Evolutionary conservation across 305 asterid species (phyloP).

Genomic region (Plantago coronopus): DNA sequence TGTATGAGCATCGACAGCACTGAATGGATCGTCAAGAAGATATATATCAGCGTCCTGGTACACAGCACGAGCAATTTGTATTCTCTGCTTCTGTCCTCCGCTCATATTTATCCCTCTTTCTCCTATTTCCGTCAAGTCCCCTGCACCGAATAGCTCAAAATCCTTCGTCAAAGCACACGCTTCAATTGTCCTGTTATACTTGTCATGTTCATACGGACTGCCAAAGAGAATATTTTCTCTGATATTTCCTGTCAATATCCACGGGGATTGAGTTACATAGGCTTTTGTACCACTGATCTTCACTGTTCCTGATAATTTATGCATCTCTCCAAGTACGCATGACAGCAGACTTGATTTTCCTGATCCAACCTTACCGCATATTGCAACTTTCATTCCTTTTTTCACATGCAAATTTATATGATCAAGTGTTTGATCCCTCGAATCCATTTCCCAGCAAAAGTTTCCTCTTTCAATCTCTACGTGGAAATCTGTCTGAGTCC

Average conservation of each 20-base stretch:
- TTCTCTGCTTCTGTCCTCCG: conserved; percentile 95
- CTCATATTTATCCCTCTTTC: conserved; percentile 98
- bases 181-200: conserved; percentile 65
- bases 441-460: conserved; percentile 64
- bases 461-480: conserved; percentile 60
- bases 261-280: conserved; percentile 85
- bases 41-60: conserved; percentile 92
- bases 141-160: conserved; percentile 76
- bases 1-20: conserved; percentile 96
- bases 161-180: conserved; percentile 84
- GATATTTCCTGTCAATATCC: conserved; percentile 83
- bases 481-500: conserved; percentile 39
- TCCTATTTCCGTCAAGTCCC: conserved; percentile 89
- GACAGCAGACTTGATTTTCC: conserved; percentile 90
- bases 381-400: conserved; percentile 89
- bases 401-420: conserved; percentile 53
- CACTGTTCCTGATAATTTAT: conserved; percentile 59
- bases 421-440: conserved; percentile 48
- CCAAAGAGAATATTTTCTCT: conserved; percentile 88
- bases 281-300: conserved; percentile 76
- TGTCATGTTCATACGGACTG: conserved; percentile 49
- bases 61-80: conserved; percentile 95
- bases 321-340: conserved; percentile 85
- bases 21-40: conserved; percentile 93
- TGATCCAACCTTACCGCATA: conserved; percentile 91